Evolutionary conservation across 2,329 filamentous ascomycete genomes (phyloP).

Genomic region (Thermoascus crustaceus): DNA sequence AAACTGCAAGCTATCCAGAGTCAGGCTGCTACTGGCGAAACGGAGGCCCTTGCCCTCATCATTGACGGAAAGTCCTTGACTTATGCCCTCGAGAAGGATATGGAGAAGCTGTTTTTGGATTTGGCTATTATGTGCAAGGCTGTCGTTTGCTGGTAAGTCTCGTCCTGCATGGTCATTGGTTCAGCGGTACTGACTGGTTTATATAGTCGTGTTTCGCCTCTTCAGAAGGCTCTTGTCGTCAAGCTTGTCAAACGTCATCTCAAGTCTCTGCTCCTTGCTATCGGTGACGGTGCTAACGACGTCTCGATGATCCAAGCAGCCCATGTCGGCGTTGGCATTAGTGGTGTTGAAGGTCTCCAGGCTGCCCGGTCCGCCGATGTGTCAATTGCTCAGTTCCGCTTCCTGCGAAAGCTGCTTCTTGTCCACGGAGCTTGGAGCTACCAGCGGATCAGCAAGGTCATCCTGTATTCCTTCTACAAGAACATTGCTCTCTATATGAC

Average conservation of each 20-base stretch:
- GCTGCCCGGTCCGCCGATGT: constrained; percentile 93
- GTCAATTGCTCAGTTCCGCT: constrained; percentile 91
- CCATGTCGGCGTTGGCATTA: constrained; percentile 96
- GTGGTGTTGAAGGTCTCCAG: constrained; percentile 91
- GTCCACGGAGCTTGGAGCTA: constrained; percentile 98
- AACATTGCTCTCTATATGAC: constrained; percentile 99
- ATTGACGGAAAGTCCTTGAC: constrained; percentile 96
- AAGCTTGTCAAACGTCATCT: constrained; percentile 95
- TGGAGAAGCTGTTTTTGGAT: constrained; percentile 90
- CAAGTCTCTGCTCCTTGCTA: constrained; percentile 84
- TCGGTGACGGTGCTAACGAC: constrained; percentile 96
- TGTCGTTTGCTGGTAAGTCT: constrained; percentile 72
- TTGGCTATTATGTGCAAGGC: constrained; percentile 94
- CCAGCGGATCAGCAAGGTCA: constrained; percentile 91
- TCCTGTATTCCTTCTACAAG: constrained; percentile 98
- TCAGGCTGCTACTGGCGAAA: constrained; percentile 56
- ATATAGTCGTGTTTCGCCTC: constrained; percentile 77
- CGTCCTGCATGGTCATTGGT: not conserved
- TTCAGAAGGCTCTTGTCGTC: constrained; percentile 95
- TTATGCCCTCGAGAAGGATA: constrained; percentile 81
- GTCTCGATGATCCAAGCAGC: constrained; percentile 99
- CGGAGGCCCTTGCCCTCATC: constrained; percentile 80
- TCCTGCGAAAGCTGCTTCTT: constrained; percentile 82
- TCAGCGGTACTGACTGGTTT: constrained; percentile 8
- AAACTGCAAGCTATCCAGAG: constrained; percentile 85